Percentiles rank a stretch among this genome's conserved stretches.
phyloP scores from a whole-genome alignment of 1,139 yeast genomes.

The Candida sp. region DNA sequence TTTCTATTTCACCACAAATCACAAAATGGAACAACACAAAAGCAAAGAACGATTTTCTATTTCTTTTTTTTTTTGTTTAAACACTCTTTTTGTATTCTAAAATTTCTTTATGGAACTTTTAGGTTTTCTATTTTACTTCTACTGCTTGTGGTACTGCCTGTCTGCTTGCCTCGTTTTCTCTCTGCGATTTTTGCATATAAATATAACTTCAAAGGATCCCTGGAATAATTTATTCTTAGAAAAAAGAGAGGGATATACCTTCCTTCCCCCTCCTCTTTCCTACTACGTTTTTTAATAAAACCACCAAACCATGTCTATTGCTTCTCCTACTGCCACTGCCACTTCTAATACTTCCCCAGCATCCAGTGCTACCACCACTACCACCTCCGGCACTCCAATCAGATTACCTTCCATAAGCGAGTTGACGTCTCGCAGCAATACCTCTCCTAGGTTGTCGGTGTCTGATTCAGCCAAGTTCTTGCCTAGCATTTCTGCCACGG shows the following conservation, averaged over 20 bases:
- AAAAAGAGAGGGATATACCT: not conserved
- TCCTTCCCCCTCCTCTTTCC: not conserved
- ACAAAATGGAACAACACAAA: not conserved
- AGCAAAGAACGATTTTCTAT: slow-evolving; percentile 1
- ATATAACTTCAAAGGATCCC: not conserved
- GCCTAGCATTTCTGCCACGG: slow-evolving; percentile 8
- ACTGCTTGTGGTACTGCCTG: not conserved
- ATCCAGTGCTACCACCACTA: slow-evolving; percentile 8
- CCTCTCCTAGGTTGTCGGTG: slow-evolving; percentile 10
- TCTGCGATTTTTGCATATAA: not conserved
- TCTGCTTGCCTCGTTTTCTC: not conserved
- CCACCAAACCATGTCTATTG: not conserved
- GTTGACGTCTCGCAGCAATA: slow-evolving; percentile 23
- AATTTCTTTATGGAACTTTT: slow-evolving; percentile 2
- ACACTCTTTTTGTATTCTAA: not conserved
- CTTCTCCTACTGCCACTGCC: slow-evolving; percentile 7
- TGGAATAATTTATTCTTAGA: not conserved
- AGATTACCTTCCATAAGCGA: slow-evolving; percentile 41
- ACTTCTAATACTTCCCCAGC: slow-evolving; percentile 4
- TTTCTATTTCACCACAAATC: not conserved
- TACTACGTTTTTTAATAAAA: not conserved
- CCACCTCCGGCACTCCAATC: slow-evolving; percentile 16
- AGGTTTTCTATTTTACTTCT: not conserved
- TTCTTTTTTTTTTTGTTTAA: not conserved
- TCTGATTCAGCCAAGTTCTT: slow-evolving; percentile 7